These are phyloP conservation scores for Phaffomyces opuntiae DNA, from an alignment of 805 yeast genomes.

Conservation along the genomic window DNA sequence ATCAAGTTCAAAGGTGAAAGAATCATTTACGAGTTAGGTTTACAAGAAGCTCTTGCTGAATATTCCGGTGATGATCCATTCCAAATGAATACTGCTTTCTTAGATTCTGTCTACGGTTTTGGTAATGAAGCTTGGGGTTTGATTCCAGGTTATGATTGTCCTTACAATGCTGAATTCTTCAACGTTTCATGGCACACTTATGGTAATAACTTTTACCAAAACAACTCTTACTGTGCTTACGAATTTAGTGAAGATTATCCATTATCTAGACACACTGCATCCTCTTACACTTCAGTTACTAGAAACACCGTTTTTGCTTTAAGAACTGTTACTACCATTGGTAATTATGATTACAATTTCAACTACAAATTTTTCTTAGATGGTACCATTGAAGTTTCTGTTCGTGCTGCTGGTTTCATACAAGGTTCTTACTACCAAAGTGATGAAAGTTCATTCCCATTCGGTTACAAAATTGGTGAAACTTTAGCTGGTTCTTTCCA, in stretches of 20 bases:
- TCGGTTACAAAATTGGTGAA: conserved; percentile 19
- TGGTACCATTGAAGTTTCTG: conserved; percentile 24
- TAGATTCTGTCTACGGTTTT: conserved; percentile 23
- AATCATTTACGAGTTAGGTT: conserved; percentile 21
- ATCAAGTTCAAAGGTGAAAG: conserved; percentile 26
- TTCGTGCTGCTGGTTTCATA: conserved; percentile 25
- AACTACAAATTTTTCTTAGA: conserved; percentile 20
- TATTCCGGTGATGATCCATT: conserved; percentile 27
- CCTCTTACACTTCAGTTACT: conserved; percentile 13
- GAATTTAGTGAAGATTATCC: conserved; percentile 20
- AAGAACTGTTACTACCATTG: conserved; percentile 21
- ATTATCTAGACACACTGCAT: conserved; percentile 18
- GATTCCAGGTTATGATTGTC: conserved; percentile 25
- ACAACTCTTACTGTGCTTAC: conserved; percentile 23
- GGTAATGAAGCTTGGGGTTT: conserved; percentile 26
- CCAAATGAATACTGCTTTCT: conserved; percentile 22
- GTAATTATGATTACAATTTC: conserved; percentile 23
- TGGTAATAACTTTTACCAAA: conserved; percentile 19
- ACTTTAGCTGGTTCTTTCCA: conserved; percentile 25
- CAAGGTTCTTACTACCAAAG: conserved; percentile 24
- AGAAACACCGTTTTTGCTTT: conserved; percentile 21
- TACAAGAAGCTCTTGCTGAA: conserved; percentile 26
- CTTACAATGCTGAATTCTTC: conserved; percentile 24
- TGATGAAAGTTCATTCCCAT: conserved; percentile 13
- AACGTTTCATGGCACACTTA: conserved; percentile 21